Evolutionary conservation across 352 stramenopile genomes (phyloP).

Genomic region (Phytophthora brassicae): DNA sequence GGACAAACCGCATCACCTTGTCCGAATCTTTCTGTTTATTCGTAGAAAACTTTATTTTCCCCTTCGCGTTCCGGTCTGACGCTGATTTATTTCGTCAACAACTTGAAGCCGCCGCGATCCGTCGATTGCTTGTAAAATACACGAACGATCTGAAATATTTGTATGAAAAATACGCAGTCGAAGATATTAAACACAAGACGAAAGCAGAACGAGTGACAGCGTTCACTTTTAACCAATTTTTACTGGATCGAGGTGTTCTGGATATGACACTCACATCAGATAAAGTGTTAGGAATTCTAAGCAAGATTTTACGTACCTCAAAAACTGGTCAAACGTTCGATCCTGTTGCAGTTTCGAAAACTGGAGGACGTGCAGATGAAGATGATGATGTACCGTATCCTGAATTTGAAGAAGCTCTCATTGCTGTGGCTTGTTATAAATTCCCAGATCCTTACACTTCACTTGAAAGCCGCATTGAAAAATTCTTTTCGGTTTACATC

Average conservation of each 20-base stretch:
- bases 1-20: constrained; percentile 61
- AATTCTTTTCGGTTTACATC: constrained; percentile 76
- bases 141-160: constrained; percentile 57
- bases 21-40: constrained; percentile 80
- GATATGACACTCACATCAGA: constrained; percentile 67
- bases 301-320: constrained; percentile 44
- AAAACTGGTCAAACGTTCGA: constrained; percentile 2
- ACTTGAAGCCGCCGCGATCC: constrained; percentile 69
- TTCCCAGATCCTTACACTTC: constrained; percentile 79
- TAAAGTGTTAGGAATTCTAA: constrained; percentile 57
- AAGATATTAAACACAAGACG: constrained; percentile 42
- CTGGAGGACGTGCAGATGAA: constrained; percentile 23
- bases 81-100: constrained; percentile 74
- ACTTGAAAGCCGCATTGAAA: constrained; percentile 74
- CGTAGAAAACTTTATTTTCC: constrained; percentile 71
- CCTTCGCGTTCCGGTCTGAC: constrained; percentile 73
- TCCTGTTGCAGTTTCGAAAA: background rate
- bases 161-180: constrained; percentile 56
- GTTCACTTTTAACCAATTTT: constrained; percentile 63
- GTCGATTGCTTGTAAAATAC: constrained; percentile 62
- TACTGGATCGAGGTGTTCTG: constrained; percentile 62
- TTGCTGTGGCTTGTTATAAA: constrained; percentile 75
- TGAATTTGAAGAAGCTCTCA: constrained; percentile 70
- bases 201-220: constrained; percentile 51
- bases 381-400: constrained; percentile 63